A percentile compares a stretch with the other conserved stretches of the same genome.
Evolutionary conservation across 108 stramenopile genomes (phyloP).

Genomic region (Mayamaea pseudoterrestris): DNA sequence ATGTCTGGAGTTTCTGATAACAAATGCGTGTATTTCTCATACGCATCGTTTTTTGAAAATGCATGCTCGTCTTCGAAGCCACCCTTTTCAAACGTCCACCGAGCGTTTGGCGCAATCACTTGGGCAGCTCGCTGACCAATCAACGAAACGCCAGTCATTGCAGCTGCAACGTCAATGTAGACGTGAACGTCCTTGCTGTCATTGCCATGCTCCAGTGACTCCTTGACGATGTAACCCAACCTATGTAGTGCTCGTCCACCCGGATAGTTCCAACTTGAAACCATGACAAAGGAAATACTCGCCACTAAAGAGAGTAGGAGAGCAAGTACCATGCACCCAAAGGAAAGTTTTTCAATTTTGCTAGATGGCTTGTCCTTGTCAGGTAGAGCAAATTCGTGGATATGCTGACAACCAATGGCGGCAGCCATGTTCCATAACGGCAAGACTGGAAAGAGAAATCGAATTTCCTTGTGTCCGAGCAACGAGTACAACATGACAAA

Average conservation of each 20-base stretch:
- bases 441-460: slow-evolving; percentile 88
- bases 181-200: slow-evolving; percentile 27
- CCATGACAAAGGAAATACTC: slow-evolving; percentile 47
- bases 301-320: slow-evolving; percentile 34
- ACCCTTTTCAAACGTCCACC: slow-evolving; percentile 48
- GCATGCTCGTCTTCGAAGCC: slow-evolving; percentile 72
- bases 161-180: slow-evolving; percentile 70
- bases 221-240: slow-evolving; percentile 29
- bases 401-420: slow-evolving; percentile 52
- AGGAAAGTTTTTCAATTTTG: slow-evolving; percentile 21
- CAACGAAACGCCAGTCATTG: slow-evolving; percentile 83
- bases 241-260: slow-evolving; percentile 58
- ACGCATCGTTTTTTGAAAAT: neutral
- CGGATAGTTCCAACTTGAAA: slow-evolving; percentile 71
- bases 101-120: slow-evolving; percentile 4
- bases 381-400: slow-evolving; percentile 36
- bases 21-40: slow-evolving; percentile 37
- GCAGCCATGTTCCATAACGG: slow-evolving; percentile 79
- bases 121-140: slow-evolving; percentile 65
- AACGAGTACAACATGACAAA: slow-evolving; percentile 76
- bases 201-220: neutral
- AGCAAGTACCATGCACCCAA: slow-evolving; percentile 18
- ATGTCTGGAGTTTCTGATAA: slow-evolving; percentile 41
- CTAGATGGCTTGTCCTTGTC: slow-evolving; percentile 13
- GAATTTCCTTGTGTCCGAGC: slow-evolving; percentile 93